Percentiles rank a stretch among this genome's conserved stretches.
These are phyloP conservation scores for Naganishia kalamii DNA, from an alignment of 768 basidiomycete genomes.

Conservation along the genomic window DNA sequence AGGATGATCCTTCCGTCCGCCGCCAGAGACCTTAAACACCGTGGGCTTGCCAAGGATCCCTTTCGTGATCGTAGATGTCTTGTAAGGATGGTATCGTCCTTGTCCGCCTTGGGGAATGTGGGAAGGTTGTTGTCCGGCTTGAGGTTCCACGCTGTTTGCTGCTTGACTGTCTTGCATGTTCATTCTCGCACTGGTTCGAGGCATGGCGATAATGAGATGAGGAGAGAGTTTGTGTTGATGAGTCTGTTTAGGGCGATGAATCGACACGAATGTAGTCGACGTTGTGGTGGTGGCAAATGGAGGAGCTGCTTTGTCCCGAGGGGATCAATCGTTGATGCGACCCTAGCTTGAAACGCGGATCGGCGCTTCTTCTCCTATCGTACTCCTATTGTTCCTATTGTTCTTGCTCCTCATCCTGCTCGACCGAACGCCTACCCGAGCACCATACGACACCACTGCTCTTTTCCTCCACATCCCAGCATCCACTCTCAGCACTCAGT, in stretches of 20 bases:
- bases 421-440: too few species aligned
- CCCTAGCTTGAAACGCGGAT: too few species aligned
- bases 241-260: too few species aligned
- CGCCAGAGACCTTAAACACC: background rate
- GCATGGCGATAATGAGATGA: background rate
- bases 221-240: too few species aligned
- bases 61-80: background rate
- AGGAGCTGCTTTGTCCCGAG: too few species aligned
- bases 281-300: background rate
- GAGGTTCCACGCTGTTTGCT: background rate
- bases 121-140: background rate
- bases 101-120: background rate
- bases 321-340: too few species aligned
- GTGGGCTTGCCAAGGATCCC: background rate
- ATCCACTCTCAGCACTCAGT: background rate
- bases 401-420: too few species aligned
- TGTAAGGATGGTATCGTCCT: constrained; percentile 5
- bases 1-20: background rate
- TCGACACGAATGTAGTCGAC: background rate
- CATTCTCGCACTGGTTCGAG: background rate
- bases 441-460: too few species aligned
- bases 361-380: too few species aligned
- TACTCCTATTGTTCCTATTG: too few species aligned
- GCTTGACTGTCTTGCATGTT: background rate
- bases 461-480: too few species aligned